phyloP scores from a whole-genome alignment of 192 early-diverging fungal genomes.

The Dissophora globulifera region DNA sequence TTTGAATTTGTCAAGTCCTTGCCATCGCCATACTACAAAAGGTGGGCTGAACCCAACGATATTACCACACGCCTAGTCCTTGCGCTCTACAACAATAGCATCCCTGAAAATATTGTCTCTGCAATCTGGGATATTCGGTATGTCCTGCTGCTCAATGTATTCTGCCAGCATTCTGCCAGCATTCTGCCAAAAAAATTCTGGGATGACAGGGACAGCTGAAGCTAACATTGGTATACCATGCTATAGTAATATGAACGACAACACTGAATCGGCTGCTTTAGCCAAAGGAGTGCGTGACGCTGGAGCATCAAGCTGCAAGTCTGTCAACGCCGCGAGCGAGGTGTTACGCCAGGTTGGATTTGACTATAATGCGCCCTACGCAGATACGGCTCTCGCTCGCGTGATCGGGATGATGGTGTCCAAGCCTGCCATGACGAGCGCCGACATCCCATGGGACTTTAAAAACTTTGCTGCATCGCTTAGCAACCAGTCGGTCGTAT shows the following conservation, averaged over 20 bases:
- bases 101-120: slow-evolving; percentile 11
- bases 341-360: slow-evolving; percentile 54
- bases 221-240: too few relatives aligned
- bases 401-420: slow-evolving; percentile 73
- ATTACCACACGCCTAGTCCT: slow-evolving; percentile 28
- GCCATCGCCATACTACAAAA: slow-evolving; percentile 25
- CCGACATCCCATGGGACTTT: slow-evolving; percentile 68
- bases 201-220: too few relatives aligned
- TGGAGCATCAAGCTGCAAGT: slow-evolving; percentile 62
- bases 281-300: slow-evolving; percentile 61
- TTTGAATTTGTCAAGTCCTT: slow-evolving; percentile 40
- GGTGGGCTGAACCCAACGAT: slow-evolving; percentile 44
- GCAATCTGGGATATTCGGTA: slow-evolving; percentile 42
- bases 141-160: neutral
- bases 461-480: slow-evolving; percentile 67
- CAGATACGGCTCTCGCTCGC: slow-evolving; percentile 61
- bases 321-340: slow-evolving; percentile 52
- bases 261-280: slow-evolving; percentile 29
- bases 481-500: slow-evolving; percentile 63
- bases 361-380: slow-evolving; percentile 4
- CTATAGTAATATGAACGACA: slow-evolving; percentile 49
- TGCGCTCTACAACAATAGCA: slow-evolving; percentile 41
- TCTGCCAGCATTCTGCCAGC: too few relatives aligned
- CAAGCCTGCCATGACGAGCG: slow-evolving; percentile 46
- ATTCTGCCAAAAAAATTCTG: too few relatives aligned